Base-by-base conservation (phyloP, 768 basidiomycete genomes). In the Neoboletus subvelutipes region DNA sequence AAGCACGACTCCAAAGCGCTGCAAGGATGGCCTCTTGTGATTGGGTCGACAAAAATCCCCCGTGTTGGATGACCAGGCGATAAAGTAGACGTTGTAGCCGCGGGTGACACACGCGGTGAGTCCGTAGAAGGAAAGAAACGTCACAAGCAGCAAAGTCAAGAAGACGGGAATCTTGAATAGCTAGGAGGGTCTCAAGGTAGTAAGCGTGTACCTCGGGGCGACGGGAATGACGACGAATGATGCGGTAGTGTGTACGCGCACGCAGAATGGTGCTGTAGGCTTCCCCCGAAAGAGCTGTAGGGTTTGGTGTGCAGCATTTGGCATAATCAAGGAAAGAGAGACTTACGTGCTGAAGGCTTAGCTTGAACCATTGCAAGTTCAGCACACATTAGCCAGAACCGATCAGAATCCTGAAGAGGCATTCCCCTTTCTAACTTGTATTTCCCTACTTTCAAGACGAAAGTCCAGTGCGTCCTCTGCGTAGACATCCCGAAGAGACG, bases 351-450 rank as follows among this genome's bases (percentile, higher is more conserved):
- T 33, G 12, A 49, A 39, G 18, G 28, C 34, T 29, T 26, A 26
- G 54, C 48, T n/a, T 63, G 63, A 24, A 68, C 64, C 31, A 59
- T 59, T 15, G 73, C 75, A 10, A 83, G 69, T 31, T 73, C 63
- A 13, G 79, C 79, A 34, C 72, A 78, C 80, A 88, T 81, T 46
- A 82, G 65, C 86, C 86, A 88, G 67, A 82, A 88, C 47, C 77
- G 75, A 64, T 88, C 85, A n/a, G 77, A 73, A 42, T 73, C 69
- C 17, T 57, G 66, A 41, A 80, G 63, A 10, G 56, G 17, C 55
- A 73, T 66, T 37, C 69, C 72, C n/a, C 71, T 55, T 36, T 59
- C 54, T 37, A 66, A 61, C 67, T 85, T 86, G 63, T 80, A 78
- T 36, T 64, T 68, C 10, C 74, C 76, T 12, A 87, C 61, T 50